phyloP scores from a whole-genome alignment of 805 yeast species.

The Schizosaccharomyces osmophilus region DNA sequence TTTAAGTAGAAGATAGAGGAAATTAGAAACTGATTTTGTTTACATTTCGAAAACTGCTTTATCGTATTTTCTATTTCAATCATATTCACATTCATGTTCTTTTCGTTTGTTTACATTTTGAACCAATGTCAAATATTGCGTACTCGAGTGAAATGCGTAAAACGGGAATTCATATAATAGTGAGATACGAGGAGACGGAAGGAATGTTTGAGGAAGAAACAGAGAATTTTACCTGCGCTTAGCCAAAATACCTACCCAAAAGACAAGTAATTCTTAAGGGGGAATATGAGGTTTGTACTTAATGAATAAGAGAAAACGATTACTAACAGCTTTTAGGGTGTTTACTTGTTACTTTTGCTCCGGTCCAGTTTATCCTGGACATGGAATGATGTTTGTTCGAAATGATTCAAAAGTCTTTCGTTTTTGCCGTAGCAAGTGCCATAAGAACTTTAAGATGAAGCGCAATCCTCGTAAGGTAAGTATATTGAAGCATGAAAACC shows the following conservation, averaged over 20 bases:
- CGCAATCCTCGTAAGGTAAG: constrained; percentile 78
- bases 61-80: no score
- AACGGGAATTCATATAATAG: no score
- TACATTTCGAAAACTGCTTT: no score
- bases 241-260: neutral
- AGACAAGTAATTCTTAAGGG: constrained; percentile 1
- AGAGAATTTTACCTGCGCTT: neutral
- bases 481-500: neutral
- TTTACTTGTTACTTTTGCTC: constrained; percentile 91
- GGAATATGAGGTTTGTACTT: constrained; percentile 1
- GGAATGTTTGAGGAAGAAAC: neutral
- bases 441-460: constrained; percentile 88
- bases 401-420: constrained; percentile 94
- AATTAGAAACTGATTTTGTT: no score
- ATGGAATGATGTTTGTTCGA: constrained; percentile 88
- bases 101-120: no score
- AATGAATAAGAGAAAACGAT: neutral
- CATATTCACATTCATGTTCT: no score
- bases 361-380: constrained; percentile 52
- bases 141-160: no score
- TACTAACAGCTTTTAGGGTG: constrained; percentile 23
- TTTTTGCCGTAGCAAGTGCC: constrained; percentile 95
- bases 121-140: no score
- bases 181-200: no score
- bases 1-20: no score